These are phyloP conservation scores for Mangifera indica DNA, from an alignment of 345 rosid genomes.

Conservation along the genomic window DNA sequence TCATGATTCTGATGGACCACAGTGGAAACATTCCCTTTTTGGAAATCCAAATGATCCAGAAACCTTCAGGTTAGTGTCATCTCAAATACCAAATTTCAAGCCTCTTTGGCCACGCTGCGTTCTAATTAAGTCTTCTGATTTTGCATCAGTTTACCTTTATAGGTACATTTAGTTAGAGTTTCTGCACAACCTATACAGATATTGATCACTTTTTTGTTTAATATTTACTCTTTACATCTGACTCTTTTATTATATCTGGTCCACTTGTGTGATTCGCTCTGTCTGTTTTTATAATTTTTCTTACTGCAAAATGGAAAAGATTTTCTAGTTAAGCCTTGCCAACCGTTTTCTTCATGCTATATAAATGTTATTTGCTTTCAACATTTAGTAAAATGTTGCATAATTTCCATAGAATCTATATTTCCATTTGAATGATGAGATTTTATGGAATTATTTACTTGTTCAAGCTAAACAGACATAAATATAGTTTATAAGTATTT, in stretches of 20 bases:
- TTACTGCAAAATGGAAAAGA: too few relatives aligned
- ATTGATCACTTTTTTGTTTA: too few relatives aligned
- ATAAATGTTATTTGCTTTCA: neutral
- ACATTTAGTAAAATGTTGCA: neutral
- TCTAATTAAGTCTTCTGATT: too few relatives aligned
- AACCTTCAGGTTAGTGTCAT: constrained; percentile 74
- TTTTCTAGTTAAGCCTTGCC: neutral
- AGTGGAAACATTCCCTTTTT: constrained; percentile 90
- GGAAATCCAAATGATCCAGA: constrained; percentile 96
- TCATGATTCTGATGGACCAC: constrained; percentile 76
- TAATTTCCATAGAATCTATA: neutral
- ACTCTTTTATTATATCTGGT: too few relatives aligned
- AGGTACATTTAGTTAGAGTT: too few relatives aligned
- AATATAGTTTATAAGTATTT: neutral
- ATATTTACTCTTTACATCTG: too few relatives aligned
- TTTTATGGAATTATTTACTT: neutral
- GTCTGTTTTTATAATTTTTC: too few relatives aligned
- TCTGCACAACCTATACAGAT: too few relatives aligned
- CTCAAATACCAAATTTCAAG: neutral
- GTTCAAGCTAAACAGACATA: neutral
- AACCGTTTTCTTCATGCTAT: neutral
- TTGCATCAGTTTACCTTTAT: too few relatives aligned
- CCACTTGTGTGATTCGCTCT: too few relatives aligned
- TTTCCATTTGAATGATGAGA: neutral
- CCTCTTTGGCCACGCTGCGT: neutral